Percentiles rank a stretch among this genome's conserved stretches.
Conservation (phyloP, 495 filamentous ascomycete genomes). For the Aspergillus conjunctus region DNA sequence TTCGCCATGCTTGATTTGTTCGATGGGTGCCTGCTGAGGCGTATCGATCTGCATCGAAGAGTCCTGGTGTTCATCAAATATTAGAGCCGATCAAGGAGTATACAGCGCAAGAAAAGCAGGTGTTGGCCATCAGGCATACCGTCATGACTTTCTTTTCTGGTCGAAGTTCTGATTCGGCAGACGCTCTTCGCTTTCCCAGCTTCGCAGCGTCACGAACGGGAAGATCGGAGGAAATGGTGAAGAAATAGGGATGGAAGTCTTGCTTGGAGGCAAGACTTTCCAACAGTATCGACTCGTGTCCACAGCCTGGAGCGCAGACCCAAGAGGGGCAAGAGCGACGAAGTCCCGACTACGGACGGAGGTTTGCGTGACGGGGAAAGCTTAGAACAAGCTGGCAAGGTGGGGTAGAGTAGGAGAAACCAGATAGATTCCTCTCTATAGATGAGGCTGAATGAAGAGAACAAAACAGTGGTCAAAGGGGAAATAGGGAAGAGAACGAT, state of each 20-base stretch:
- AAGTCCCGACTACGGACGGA: conserved; percentile 29
- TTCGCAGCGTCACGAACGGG: conserved; percentile 59
- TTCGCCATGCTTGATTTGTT: conserved; percentile 64
- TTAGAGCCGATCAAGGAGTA: conserved; percentile 22
- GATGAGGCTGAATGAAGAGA: conserved; percentile 4
- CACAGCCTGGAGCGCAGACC: conserved; percentile 38
- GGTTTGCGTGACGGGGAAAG: conserved; percentile 4
- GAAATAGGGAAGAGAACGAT: conserved; percentile 17
- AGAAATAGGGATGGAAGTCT: conserved; percentile 48
- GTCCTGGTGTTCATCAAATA: conserved; percentile 44
- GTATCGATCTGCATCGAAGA: conserved; percentile 83
- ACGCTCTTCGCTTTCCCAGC: conserved; percentile 85
- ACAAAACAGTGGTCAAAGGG: conserved; percentile 19
- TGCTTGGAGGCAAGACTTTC: conserved; percentile 58
- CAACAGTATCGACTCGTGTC: conserved; percentile 31
- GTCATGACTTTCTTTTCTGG: conserved; percentile 83
- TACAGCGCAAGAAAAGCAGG: neutral
- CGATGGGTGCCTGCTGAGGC: conserved; percentile 50
- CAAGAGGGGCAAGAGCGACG: conserved; percentile 31
- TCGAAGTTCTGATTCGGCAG: conserved; percentile 64
- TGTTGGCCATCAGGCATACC: conserved; percentile 53
- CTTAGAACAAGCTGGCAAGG: conserved; percentile 4
- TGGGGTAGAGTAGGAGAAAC: conserved; percentile 13
- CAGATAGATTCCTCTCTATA: neutral
- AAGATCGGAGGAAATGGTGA: conserved; percentile 59